Percentiles rank a stretch among this genome's conserved stretches.
These are phyloP conservation scores for Aotearoamyces nothofagi DNA, from an alignment of 2,329 filamentous ascomycete species.

Conservation along the genomic window DNA sequence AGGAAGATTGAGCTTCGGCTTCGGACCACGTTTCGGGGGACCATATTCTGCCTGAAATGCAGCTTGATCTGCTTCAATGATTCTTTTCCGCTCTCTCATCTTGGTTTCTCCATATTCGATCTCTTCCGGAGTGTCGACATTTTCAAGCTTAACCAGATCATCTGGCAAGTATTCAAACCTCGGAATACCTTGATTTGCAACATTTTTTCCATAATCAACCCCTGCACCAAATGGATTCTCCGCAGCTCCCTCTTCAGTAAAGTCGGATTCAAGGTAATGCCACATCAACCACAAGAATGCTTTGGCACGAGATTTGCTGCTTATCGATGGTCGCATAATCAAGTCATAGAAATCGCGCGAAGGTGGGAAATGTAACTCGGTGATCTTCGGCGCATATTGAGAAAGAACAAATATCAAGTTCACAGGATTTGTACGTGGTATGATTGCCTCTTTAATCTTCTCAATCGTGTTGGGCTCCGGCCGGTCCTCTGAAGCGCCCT, in stretches of 20 bases:
- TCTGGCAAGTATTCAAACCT: conserved; percentile 46
- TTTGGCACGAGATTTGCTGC: conserved; percentile 66
- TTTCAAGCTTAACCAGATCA: conserved; percentile 53
- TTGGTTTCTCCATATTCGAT: conserved; percentile 57
- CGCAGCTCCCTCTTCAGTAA: conserved; percentile 71
- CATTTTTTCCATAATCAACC: conserved; percentile 47
- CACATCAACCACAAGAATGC: conserved; percentile 98
- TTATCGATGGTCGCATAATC: conserved; percentile 77
- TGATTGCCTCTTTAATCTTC: conserved; percentile 53
- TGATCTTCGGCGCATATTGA: conserved; percentile 78
- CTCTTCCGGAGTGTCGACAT: conserved; percentile 59
- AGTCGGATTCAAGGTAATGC: conserved; percentile 97
- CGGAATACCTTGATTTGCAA: conserved; percentile 56
- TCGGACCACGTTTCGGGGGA: conserved; percentile 38
- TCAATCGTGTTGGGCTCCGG: conserved; percentile 73
- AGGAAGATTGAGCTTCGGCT: conserved; percentile 20
- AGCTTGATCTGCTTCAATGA: conserved; percentile 59
- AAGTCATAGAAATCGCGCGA: conserved; percentile 89
- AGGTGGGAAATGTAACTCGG: conserved; percentile 78
- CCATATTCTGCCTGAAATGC: conserved; percentile 22
- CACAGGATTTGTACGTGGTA: conserved; percentile 86
- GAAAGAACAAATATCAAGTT: conserved; percentile 94
- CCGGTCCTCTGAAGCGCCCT: conserved; percentile 86
- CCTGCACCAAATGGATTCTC: conserved; percentile 79
- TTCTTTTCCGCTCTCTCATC: conserved; percentile 58